Evolutionary conservation across 1,139 yeast species (phyloP), one percentile per base, ranked within the genome.

Genomic region (Yueomyces sp.): DNA sequence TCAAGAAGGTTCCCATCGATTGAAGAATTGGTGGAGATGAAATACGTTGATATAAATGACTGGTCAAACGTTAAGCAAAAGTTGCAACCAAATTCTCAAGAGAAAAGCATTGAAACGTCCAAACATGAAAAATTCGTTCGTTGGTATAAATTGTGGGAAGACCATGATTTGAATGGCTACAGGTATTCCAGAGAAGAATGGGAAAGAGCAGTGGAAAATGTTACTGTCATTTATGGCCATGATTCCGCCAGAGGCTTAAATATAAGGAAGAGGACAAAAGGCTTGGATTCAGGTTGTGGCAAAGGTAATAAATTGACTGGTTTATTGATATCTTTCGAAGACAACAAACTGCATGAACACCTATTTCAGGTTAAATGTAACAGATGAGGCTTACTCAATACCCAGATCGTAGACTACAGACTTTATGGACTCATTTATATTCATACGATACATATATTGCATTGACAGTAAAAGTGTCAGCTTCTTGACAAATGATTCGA

Each of bases 281-380:
- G 96, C 0, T 64, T 89, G 37, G 97, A 89, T 57, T 68, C 85
- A 8, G 84, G 84, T 1, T 89, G 97, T 64, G 83, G 78, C 49
- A 72, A 74, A 47, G 96, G 96, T 2, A 81, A 77, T 8, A 60
- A 70, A 44, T 68, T 89, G 46, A 72, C 81, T 36, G 94, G 93
- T 0, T 65, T 79, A 27, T 19, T 19, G 19, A 2, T 19, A 2
- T 19, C 19, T 19, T 19, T 19, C 19, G 19, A 19, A 19, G 19
- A 19, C 19, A 19, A 19, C 19, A 19, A 19, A 19, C 19, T 19
- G 19, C 19, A 19, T 19, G 19, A 19, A 19, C 19, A 19, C 19
- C 19, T 19, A 19, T 19, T 19, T 2, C 19, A 19, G 19, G 19
- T 19, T 19, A 19, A 19, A 19, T 19, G 19, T 19, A 19, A 19